Base-by-base conservation (phyloP, 495 filamentous ascomycete genomes). In the Neurospora intermedia region DNA sequence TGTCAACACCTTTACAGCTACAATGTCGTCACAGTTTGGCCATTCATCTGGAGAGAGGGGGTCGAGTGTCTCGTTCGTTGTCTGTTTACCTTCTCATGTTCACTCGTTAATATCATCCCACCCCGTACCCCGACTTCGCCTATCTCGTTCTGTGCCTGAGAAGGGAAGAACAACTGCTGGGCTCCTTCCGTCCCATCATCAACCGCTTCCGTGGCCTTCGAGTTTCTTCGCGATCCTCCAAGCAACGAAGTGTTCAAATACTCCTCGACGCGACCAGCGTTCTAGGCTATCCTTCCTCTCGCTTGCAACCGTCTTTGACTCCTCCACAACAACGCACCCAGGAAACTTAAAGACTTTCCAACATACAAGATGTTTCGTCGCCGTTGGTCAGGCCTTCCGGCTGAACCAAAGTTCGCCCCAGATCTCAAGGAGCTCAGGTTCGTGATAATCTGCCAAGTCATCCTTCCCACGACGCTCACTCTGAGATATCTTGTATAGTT, bases 351-450 rank as follows among this genome's bases (percentile, higher is more conserved):
- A 27, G 27, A 66, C 13, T 7, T 35, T 27, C 15, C 6, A 66
- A 16, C 27, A 54, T 62, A 76, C 71, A 80, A 43, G 69, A 94
- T 96, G 93, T 95, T 94, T 78, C 84, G 88, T 78, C 89, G 90
- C 74, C 80, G 84, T 73, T 81, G 84, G 81, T 81, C 83, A 75
- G 80, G 87, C 84, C 88, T 97, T 7, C 92, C 92, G n/a, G 73
- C 82, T 27, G 94, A 96, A 76, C 88, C 91, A 4, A 71, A 81
- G 16, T 95, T 90, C 75, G 86, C 88, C 18, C 79, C 83, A 4
- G 84, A 92, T 75, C 81, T 97, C 40, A 80, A 86, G 48, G 83
- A 86, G 69, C 85, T 97, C 20, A 94, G 93, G 92, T 94, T 84
- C 74, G 87, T 81, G 13, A 35, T 76, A 38, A 66, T 66, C 27